Percentiles rank a stretch among this genome's conserved stretches.
Evolutionary conservation across 129 eudicot genomes (phyloP).

Genomic region (Smallanthus sonchifolius): DNA sequence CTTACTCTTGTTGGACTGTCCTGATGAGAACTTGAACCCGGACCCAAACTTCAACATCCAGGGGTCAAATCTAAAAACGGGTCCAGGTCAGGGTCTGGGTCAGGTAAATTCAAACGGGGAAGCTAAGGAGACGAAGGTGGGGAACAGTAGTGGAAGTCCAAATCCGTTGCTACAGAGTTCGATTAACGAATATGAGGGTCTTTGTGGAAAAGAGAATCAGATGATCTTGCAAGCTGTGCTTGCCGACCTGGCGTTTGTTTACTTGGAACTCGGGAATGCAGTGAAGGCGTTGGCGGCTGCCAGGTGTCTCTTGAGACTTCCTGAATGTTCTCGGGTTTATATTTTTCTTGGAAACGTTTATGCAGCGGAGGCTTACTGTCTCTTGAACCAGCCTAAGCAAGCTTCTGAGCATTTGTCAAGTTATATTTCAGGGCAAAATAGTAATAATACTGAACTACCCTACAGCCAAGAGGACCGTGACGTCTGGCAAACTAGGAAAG

Average conservation of each 20-base stretch:
- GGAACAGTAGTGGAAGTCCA: constrained; percentile 33
- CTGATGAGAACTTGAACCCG: constrained; percentile 27
- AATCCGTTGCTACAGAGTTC: constrained; percentile 39
- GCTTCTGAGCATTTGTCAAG: constrained; percentile 72
- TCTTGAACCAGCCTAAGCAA: constrained; percentile 68
- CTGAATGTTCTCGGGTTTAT: constrained; percentile 60
- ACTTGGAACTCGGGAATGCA: constrained; percentile 72
- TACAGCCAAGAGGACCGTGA: constrained; percentile 67
- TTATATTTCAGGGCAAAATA: constrained; percentile 45
- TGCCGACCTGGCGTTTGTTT: constrained; percentile 74
- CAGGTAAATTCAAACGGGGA: constrained; percentile 74
- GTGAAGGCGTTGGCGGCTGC: constrained; percentile 64
- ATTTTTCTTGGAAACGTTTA: constrained; percentile 62
- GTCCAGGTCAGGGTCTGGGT: constrained; percentile 18
- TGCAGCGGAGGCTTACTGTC: constrained; percentile 89
- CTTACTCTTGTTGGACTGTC: constrained; percentile 45
- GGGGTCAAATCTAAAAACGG: constrained; percentile 31
- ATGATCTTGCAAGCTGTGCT: constrained; percentile 69
- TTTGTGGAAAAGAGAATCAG: constrained; percentile 55
- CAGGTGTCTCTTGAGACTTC: constrained; percentile 56
- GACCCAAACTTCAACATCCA: background rate
- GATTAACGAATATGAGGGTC: constrained; percentile 45
- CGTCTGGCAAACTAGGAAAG: constrained; percentile 45
- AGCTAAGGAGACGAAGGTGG: constrained; percentile 65
- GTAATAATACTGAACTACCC: constrained; percentile 43